These are phyloP conservation scores for Rosellinia necatrix DNA, from an alignment of 2,329 filamentous ascomycete genomes.

Conservation along the genomic window DNA sequence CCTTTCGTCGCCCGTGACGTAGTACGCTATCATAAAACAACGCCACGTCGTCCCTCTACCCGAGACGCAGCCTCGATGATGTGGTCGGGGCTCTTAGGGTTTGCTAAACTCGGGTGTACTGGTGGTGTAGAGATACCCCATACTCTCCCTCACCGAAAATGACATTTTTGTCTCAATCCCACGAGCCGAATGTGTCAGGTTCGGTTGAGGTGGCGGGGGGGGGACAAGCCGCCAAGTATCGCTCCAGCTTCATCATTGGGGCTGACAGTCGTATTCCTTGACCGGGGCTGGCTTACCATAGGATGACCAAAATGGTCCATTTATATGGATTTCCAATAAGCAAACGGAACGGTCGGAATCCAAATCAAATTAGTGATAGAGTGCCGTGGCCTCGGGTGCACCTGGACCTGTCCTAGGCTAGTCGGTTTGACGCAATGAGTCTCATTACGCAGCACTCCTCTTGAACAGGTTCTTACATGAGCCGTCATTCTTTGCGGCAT, in stretches of 20 bases:
- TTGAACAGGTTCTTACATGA: neutral
- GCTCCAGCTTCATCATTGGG: slow-evolving; percentile 1
- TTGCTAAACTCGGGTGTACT: slow-evolving; percentile 2
- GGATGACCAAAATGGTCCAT: neutral
- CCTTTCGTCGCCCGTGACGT: too few relatives aligned
- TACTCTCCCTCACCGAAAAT: slow-evolving; percentile 14
- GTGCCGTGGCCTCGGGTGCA: slow-evolving; percentile 9
- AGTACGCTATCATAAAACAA: too few relatives aligned
- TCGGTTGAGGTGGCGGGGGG: slow-evolving; percentile 13
- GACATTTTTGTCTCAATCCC: slow-evolving; percentile 17
- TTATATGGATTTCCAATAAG: neutral
- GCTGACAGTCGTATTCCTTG: slow-evolving; percentile 2
- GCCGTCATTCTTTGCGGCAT: too few relatives aligned
- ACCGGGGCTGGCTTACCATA: neutral
- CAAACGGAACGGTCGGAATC: neutral
- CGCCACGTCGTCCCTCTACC: too few relatives aligned
- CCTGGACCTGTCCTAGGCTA: too few relatives aligned
- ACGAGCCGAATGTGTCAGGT: slow-evolving; percentile 4
- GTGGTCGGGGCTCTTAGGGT: neutral
- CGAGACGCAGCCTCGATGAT: slow-evolving; percentile 10
- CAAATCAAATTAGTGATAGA: slow-evolving; percentile 4
- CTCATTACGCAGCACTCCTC: slow-evolving; percentile 1
- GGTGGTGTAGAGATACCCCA: neutral
- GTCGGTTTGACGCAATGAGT: neutral
- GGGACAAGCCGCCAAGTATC: slow-evolving; percentile 12